Evolutionary conservation across 148 eudicot species (phyloP).

Genomic region (Camellia lanceoleosa): DNA sequence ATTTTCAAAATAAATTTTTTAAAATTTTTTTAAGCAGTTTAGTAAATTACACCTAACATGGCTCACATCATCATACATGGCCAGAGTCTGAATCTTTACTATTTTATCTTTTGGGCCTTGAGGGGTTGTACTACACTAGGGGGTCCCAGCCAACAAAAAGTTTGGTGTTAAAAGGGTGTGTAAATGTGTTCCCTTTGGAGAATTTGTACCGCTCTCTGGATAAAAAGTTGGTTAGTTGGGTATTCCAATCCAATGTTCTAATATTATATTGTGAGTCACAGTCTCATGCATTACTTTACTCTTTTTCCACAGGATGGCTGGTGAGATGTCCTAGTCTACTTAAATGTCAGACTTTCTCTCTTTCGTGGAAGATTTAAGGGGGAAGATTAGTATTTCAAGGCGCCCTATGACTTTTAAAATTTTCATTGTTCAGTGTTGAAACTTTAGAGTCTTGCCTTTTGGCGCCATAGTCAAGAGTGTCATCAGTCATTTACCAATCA

Average conservation of each 20-base stretch:
- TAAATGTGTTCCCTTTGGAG: background rate
- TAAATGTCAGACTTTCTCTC: conserved; percentile 9
- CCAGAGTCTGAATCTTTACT: background rate
- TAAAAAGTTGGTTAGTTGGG: conserved; percentile 5
- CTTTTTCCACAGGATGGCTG: conserved; percentile 14
- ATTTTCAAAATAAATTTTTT: no score
- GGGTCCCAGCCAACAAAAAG: background rate
- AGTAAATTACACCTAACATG: no score
- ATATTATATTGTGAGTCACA: conserved; percentile 1
- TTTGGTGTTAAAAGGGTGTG: background rate
- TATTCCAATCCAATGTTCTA: conserved; percentile 1
- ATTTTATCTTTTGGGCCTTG: background rate
- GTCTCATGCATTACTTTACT: conserved; percentile 14
- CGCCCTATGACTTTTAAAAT: conserved; percentile 11
- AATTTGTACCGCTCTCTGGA: background rate
- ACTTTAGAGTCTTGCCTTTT: background rate
- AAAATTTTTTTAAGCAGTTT: no score
- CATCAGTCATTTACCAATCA: no score
- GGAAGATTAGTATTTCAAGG: conserved; percentile 7
- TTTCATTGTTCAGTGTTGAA: background rate
- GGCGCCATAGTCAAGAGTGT: no score
- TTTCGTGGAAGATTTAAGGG: background rate
- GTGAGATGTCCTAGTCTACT: conserved; percentile 30
- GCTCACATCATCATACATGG: background rate
- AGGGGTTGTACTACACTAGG: background rate